Percentiles rank a stretch among this genome's conserved stretches.
These are phyloP conservation scores for Curvularia verruculosa DNA, from an alignment of 2,329 filamentous ascomycete genomes.

Conservation along the genomic window DNA sequence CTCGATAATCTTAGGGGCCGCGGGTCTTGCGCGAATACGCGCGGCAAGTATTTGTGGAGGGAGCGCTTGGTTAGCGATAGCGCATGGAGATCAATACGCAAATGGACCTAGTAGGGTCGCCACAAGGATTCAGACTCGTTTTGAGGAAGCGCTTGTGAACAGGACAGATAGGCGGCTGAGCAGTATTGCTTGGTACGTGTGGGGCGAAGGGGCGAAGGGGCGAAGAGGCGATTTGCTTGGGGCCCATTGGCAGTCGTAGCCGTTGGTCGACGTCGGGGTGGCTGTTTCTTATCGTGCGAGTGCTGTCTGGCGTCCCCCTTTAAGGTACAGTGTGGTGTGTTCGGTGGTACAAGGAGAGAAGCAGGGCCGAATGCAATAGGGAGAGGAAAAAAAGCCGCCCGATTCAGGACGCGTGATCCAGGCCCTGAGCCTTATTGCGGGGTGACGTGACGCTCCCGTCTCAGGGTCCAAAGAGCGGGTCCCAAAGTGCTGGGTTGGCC, in stretches of 20 bases:
- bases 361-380: conserved; percentile 4
- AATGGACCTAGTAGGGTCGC: conserved; percentile 16
- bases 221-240: background rate
- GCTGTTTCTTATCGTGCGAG: background rate
- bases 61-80: conserved; percentile 1
- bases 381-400: background rate
- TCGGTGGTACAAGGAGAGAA: background rate
- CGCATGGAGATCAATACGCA: conserved; percentile 12
- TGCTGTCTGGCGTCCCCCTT: too few species aligned
- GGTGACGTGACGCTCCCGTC: conserved; percentile 4
- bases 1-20: conserved; percentile 6
- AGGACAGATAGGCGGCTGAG: conserved; percentile 4
- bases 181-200: background rate
- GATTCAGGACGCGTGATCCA: background rate
- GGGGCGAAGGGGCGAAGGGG: too few species aligned
- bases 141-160: conserved; percentile 4
- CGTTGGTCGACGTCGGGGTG: background rate
- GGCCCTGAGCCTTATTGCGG: background rate
- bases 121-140: conserved; percentile 8
- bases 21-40: conserved; percentile 16
- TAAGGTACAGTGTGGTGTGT: background rate
- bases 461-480: conserved; percentile 13
- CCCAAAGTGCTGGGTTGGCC: background rate
- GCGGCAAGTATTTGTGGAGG: conserved; percentile 14
- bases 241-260: background rate